Evolutionary conservation across 768 basidiomycete species (phyloP), one percentile per base, ranked within the genome.

Genomic region (Boletellus emodensis): DNA sequence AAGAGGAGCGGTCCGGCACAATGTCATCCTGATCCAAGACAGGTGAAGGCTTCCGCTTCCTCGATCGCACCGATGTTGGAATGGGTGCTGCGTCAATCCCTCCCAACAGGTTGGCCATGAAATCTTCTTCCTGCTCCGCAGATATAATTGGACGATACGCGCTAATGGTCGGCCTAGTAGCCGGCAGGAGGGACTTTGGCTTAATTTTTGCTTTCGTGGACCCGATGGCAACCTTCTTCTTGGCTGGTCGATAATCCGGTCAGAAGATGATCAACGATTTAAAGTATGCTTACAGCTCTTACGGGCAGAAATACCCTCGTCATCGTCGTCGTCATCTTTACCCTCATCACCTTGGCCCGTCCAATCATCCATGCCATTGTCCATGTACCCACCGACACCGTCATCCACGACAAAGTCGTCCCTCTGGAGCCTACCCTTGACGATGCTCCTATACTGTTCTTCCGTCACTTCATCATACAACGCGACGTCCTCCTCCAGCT

Each of bases 391-490:
- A 13, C 75, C 79, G 0, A 87, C 80, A 24, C 93, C 93, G 71
- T 98, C 96, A 61, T 98, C 96, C 34, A 88, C 85, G 17, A 98
- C 90, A 54, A 99, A 99, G 66, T 99, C 96, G 56, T 97, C 93
- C 57, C 75, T 74, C 52, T 89, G 84, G 7, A 96, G 76, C 15
- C 96, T 78, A 1, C 84, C 83, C 48, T 79, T 80, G 5, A 99
- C 96, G 48, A 99, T 87, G 17, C 77, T 75, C 57, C 79, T 81
- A 68, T 98, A 99, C 58, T 93, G 85, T 10, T 90, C 90, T 48
- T 96, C 94, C 0, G 85, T 80, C 14, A 98, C 88, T 60, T 90
- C 87, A 59, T 96, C 93, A 62, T 94, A 98, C 12, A 98, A 72
- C 14, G 77, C 74, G 15, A 72, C 76, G 35, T 92, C 87, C 32